Percentiles rank a stretch among this genome's conserved stretches.
Evolutionary conservation across 495 filamentous ascomycete genomes (phyloP).

Genomic region (Tuber brumale): DNA sequence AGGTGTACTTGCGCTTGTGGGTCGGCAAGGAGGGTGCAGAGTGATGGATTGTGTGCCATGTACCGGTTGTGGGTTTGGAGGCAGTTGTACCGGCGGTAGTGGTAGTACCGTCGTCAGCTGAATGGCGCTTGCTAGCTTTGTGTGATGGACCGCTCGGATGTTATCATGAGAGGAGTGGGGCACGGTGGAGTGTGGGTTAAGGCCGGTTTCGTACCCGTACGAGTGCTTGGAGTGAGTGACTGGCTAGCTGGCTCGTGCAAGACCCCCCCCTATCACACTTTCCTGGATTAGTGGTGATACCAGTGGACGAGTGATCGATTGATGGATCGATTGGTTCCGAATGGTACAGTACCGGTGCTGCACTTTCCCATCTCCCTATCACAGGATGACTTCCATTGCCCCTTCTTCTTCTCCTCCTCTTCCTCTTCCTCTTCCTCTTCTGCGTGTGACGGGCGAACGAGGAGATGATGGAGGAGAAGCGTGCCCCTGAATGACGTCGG

Average conservation of each 20-base stretch:
- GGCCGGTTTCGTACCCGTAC: neutral
- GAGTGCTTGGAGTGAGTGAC: neutral
- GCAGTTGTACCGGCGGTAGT: neutral
- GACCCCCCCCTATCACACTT: neutral
- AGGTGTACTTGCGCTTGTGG: neutral
- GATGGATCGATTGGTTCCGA: neutral
- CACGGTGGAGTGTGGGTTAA: neutral
- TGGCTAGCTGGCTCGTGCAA: neutral
- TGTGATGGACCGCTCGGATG: neutral
- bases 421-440: neutral
- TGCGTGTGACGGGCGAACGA: neutral
- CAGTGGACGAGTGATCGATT: neutral
- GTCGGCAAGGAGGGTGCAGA: neutral
- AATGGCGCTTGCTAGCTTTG: neutral
- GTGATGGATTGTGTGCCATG: neutral
- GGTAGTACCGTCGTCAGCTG: neutral
- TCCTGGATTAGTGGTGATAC: neutral
- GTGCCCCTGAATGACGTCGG: constrained; percentile 4
- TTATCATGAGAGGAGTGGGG: neutral
- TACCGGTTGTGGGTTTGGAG: neutral
- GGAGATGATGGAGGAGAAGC: neutral
- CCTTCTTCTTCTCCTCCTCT: neutral
- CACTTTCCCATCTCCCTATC: neutral
- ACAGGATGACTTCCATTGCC: constrained; percentile 3
- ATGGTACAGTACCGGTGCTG: neutral